Evolutionary conservation across 768 basidiomycete genomes (phyloP).

Genomic region (Boletus coccyginus): DNA sequence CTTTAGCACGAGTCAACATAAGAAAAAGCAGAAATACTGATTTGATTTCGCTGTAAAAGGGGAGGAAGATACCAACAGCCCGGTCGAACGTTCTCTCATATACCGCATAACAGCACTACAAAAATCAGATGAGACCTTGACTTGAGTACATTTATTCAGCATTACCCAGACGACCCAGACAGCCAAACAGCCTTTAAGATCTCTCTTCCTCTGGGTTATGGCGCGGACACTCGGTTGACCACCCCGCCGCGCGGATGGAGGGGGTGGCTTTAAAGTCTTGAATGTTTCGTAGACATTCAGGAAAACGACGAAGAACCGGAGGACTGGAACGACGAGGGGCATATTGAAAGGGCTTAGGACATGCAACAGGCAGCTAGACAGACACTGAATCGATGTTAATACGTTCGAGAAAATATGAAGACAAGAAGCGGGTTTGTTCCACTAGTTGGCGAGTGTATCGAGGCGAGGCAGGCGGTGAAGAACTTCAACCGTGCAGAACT

Average conservation of each 20-base stretch:
- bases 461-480: not conserved
- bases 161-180: conserved; percentile 87
- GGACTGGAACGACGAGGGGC: conserved; percentile 64
- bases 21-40: conserved; percentile 70
- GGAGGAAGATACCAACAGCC: conserved; percentile 66
- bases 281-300: conserved; percentile 82
- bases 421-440: conserved; percentile 6
- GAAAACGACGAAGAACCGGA: conserved; percentile 70
- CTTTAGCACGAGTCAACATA: conserved; percentile 71
- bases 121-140: conserved; percentile 13
- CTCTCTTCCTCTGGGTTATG: conserved; percentile 71
- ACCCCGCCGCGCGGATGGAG: conserved; percentile 45
- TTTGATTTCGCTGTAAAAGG: conserved; percentile 85
- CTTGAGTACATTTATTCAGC: conserved; percentile 11
- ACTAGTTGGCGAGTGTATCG: conserved; percentile 13
- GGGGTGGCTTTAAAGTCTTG: conserved; percentile 74
- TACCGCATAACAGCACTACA: conserved; percentile 61
- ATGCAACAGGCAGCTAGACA: conserved; percentile 1
- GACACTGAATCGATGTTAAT: not conserved
- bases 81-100: conserved; percentile 69
- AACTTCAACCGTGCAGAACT: conserved; percentile 9
- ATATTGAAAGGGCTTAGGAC: conserved; percentile 35
- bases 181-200: conserved; percentile 81
- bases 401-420: not conserved
- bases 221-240: conserved; percentile 66